phyloP scores from a whole-genome alignment of 805 yeast species.

The Wickerhamiella occidentalis region DNA sequence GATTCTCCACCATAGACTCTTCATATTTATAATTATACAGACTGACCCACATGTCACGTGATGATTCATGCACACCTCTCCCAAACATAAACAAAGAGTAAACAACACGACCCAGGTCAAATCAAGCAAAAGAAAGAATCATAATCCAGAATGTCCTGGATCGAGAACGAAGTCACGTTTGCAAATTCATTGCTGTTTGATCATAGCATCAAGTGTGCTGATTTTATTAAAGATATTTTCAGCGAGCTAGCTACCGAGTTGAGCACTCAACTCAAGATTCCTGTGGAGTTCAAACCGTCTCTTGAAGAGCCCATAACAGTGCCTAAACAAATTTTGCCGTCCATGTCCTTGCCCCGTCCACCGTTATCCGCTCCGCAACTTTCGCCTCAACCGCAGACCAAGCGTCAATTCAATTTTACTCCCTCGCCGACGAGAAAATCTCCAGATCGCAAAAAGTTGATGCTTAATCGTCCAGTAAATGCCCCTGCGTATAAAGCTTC shows the following conservation, averaged over 20 bases:
- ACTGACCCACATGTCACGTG: conserved; percentile 1
- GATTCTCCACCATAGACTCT: not conserved
- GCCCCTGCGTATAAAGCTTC: not conserved
- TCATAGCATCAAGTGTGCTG: not conserved
- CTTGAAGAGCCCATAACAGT: not conserved
- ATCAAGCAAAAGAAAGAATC: not conserved
- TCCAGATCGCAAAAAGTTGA: not conserved
- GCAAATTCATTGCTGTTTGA: conserved; percentile 1
- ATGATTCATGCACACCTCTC: not conserved
- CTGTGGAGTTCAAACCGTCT: not conserved
- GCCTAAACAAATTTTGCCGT: not conserved
- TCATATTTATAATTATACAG: not conserved
- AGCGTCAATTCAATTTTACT: conserved; percentile 36
- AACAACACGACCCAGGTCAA: not conserved
- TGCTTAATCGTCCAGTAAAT: not conserved
- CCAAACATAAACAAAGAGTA: not conserved
- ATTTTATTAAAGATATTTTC: not conserved
- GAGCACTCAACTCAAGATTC: not conserved
- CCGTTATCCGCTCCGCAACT: not conserved
- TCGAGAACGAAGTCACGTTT: not conserved
- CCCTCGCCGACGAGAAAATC: conserved; percentile 3
- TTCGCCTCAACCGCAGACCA: not conserved
- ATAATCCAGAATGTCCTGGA: conserved; percentile 3
- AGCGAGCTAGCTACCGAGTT: not conserved
- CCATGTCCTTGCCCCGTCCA: not conserved